These are phyloP conservation scores for Limnanthes douglasii DNA, from an alignment of 345 rosid species.

Conservation along the genomic window DNA sequence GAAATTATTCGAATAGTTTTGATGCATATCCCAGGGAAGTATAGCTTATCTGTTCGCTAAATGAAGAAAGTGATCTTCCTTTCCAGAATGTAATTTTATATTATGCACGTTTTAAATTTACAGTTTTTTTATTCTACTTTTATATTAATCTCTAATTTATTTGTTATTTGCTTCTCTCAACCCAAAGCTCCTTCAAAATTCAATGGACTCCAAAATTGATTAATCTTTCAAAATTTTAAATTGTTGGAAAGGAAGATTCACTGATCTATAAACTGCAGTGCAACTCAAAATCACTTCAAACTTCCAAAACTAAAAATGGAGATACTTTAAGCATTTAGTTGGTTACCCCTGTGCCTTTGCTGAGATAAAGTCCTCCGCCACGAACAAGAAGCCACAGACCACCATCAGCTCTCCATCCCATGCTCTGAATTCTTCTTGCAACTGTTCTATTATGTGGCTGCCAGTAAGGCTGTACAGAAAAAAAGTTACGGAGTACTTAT, in stretches of 20 bases:
- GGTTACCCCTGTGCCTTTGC: constrained; percentile 91
- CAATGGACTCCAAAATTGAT: background rate
- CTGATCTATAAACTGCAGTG: background rate
- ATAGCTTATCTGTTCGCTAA: too few species aligned
- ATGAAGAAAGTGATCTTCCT: too few species aligned
- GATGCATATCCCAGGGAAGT: too few species aligned
- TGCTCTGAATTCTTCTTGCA: constrained; percentile 89
- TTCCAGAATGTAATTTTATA: too few species aligned
- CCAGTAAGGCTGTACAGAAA: constrained; percentile 84
- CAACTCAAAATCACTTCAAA: background rate
- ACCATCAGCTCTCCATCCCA: constrained; percentile 99
- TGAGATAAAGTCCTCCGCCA: constrained; percentile 94
- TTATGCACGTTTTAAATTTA: too few species aligned
- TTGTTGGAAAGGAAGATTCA: background rate
- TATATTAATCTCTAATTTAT: too few species aligned
- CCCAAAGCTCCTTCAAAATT: too few species aligned
- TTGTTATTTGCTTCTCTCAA: too few species aligned
- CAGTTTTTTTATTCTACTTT: too few species aligned
- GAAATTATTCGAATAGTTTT: too few species aligned
- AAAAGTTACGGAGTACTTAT: too few species aligned
- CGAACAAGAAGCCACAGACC: constrained; percentile 99
- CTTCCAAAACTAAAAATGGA: background rate
- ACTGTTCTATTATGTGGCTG: constrained; percentile 98
- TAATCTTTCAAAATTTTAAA: background rate
- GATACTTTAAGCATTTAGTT: background rate